Percentiles rank a stretch among this genome's conserved stretches.
Evolutionary conservation across 345 rosid species (phyloP).

Genomic region (Zanthoxylum bungeanum): DNA sequence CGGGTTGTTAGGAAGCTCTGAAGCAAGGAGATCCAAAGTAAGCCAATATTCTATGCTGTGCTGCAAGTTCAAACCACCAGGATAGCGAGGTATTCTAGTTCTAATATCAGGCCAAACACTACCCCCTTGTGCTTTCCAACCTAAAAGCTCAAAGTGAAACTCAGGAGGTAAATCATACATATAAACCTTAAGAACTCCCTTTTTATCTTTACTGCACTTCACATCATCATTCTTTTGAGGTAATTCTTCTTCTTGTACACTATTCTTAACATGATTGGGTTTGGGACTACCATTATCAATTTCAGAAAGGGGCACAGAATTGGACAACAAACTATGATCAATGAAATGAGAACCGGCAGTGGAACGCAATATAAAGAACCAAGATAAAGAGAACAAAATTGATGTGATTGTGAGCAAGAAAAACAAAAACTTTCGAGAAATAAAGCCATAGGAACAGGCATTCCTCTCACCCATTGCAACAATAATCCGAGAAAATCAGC

Average conservation of each 20-base stretch:
- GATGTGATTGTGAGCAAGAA: constrained; percentile 42
- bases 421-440: constrained; percentile 44
- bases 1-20: constrained; percentile 50
- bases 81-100: constrained; percentile 53
- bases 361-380: constrained; percentile 66
- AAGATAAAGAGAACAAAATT: constrained; percentile 54
- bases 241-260: constrained; percentile 17
- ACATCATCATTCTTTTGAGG: constrained; percentile 12
- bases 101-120: constrained; percentile 81
- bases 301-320: constrained; percentile 24
- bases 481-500: constrained; percentile 16
- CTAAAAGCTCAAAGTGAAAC: constrained; percentile 82
- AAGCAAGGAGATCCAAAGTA: constrained; percentile 79
- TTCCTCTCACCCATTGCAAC: constrained; percentile 59
- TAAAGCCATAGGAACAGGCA: constrained; percentile 26
- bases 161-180: constrained; percentile 89
- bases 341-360: constrained; percentile 38
- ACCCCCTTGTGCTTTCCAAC: constrained; percentile 55
- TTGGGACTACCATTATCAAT: constrained; percentile 24
- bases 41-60: constrained; percentile 97
- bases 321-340: constrained; percentile 32
- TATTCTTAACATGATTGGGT: constrained; percentile 19
- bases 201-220: constrained; percentile 15
- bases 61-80: constrained; percentile 94
- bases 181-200: constrained; percentile 56